A percentile compares a stretch with the other conserved stretches of the same genome.
These are phyloP conservation scores for Haplographium delicatum DNA, from an alignment of 495 filamentous ascomycete species.

Conservation along the genomic window DNA sequence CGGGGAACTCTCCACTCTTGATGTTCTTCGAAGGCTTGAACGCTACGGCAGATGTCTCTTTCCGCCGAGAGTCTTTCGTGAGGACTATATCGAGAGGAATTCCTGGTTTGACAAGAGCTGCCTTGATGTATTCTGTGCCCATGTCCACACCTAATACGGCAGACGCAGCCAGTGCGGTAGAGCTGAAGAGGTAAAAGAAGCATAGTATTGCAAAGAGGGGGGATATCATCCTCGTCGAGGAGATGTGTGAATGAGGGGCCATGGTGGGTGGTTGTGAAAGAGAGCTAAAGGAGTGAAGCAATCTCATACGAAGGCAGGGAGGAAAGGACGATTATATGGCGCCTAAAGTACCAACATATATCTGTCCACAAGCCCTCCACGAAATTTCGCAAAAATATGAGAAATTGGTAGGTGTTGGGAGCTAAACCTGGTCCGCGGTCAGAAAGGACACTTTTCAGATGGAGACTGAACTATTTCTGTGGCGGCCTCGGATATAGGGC, in stretches of 20 bases:
- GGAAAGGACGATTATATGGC: constrained; percentile 19
- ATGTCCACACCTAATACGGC: constrained; percentile 90
- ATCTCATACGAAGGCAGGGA: not conserved
- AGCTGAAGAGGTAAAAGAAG: constrained; percentile 43
- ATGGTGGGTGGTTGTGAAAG: constrained; percentile 14
- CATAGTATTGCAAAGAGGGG: constrained; percentile 39
- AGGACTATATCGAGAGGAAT: constrained; percentile 97
- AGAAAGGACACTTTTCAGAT: constrained; percentile 23
- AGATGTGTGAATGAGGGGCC: constrained; percentile 7
- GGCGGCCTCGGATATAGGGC: constrained; percentile 9
- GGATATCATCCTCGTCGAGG: constrained; percentile 26
- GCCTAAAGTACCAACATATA: constrained; percentile 18
- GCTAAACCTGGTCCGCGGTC: constrained; percentile 15
- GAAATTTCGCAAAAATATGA: constrained; percentile 8
- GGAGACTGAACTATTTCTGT: constrained; percentile 4
- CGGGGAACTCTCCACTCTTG: constrained; percentile 64
- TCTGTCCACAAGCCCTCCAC: constrained; percentile 21
- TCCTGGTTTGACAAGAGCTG: constrained; percentile 91
- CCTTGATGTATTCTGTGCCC: constrained; percentile 96
- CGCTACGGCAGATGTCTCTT: constrained; percentile 84
- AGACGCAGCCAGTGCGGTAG: constrained; percentile 47
- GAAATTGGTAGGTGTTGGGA: constrained; percentile 5
- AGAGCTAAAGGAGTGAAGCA: constrained; percentile 26
- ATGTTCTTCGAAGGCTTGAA: constrained; percentile 76
- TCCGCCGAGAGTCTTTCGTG: constrained; percentile 97